Percentiles rank a stretch among this genome's conserved stretches.
Conservation (phyloP, 352 stramenopile genomes). For the Phytophthora chlamydospora region DNA sequence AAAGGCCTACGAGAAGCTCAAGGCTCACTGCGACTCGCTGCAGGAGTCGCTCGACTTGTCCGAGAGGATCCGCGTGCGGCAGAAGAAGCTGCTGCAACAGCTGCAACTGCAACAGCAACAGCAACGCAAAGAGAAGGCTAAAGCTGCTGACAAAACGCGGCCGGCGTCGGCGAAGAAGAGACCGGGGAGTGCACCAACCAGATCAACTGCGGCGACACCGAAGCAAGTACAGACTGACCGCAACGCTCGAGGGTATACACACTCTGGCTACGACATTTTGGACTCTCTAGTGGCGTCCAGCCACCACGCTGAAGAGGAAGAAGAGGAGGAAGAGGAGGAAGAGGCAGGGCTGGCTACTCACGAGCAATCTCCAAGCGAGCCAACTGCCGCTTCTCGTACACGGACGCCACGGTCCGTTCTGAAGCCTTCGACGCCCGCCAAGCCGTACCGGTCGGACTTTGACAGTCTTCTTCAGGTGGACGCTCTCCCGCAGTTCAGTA, state of each 20-base stretch:
- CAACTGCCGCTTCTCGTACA: conserved; percentile 22
- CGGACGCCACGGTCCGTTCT: conserved; percentile 12
- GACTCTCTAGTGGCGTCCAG: conserved; percentile 42
- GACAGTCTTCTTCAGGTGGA: conserved; percentile 44
- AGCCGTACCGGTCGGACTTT: conserved; percentile 43
- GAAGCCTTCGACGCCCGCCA: conserved; percentile 14
- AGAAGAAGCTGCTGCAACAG: conserved; percentile 83
- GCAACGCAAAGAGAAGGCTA: conserved; percentile 4
- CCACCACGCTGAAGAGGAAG: conserved; percentile 21
- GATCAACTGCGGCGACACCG: conserved; percentile 5
- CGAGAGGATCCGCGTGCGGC: conserved; percentile 72
- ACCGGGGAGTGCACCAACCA: conserved; percentile 11
- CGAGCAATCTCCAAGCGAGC: conserved; percentile 34
- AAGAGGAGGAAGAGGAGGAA: conserved; percentile 17
- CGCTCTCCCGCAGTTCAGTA: conserved; percentile 36
- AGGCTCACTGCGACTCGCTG: conserved; percentile 73
- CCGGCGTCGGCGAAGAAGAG: conserved; percentile 19
- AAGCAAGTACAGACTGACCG: conserved; percentile 1
- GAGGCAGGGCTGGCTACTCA: conserved; percentile 22
- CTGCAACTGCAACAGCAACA: conserved; percentile 51
- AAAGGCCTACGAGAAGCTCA: conserved; percentile 72
- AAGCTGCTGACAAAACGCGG: conserved; percentile 2
- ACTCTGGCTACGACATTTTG: conserved; percentile 43
- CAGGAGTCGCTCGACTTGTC: conserved; percentile 84
- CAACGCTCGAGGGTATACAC: conserved; percentile 6